Percentiles rank a stretch among this genome's conserved stretches.
Evolutionary conservation across 768 basidiomycete species (phyloP).

Genomic region (Paxillus rubicundulus): DNA sequence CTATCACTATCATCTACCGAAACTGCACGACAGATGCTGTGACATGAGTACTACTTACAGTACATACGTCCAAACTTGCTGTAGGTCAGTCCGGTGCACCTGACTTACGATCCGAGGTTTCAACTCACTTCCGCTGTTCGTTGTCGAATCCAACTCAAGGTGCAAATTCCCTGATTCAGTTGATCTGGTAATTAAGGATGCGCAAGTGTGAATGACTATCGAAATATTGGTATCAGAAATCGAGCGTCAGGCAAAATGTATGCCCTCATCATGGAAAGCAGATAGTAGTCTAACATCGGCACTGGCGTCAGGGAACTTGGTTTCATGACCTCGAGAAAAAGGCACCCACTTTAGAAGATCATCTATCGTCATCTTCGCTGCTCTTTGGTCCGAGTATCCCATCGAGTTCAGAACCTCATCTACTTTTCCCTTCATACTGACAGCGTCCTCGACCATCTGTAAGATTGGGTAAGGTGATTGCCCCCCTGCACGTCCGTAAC

Average conservation of each 20-base stretch:
- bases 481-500: background rate
- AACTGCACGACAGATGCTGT: no score
- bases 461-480: background rate
- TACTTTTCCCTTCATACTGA: constrained; percentile 66
- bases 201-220: no score
- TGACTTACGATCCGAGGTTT: no score
- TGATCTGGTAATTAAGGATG: no score
- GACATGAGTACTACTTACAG: no score
- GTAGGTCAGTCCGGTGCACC: no score
- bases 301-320: constrained; percentile 2
- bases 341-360: constrained; percentile 78
- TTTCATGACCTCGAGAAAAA: background rate
- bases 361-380: constrained; percentile 91
- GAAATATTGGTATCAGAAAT: background rate
- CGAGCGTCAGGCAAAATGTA: constrained; percentile 58
- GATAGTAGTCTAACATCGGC: constrained; percentile 53
- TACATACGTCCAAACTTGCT: no score
- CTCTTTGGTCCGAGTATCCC: constrained; percentile 72
- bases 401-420: constrained; percentile 72
- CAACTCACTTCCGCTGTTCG: no score
- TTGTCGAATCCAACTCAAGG: no score
- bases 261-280: constrained; percentile 71
- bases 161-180: no score
- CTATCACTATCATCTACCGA: no score
- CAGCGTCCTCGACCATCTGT: constrained; percentile 68